Percentiles rank a stretch among this genome's conserved stretches.
Conservation (phyloP, 495 filamentous ascomycete species). For the Penicillium silybi region DNA sequence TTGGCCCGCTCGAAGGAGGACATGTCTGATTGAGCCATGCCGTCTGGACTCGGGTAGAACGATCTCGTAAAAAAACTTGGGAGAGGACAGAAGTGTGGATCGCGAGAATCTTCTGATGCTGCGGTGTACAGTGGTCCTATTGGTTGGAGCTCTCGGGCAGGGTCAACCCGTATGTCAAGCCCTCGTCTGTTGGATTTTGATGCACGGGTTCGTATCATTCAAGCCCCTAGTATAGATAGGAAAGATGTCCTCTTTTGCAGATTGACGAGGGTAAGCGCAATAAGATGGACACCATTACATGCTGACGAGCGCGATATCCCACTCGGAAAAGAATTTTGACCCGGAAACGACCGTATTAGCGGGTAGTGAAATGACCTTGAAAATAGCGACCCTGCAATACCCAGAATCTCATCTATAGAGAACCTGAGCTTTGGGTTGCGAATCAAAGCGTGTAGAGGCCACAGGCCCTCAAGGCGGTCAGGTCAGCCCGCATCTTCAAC, state of each 20-base stretch:
- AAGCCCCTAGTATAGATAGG: too few relatives aligned
- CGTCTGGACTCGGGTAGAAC: background rate
- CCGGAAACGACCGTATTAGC: background rate
- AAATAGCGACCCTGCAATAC: background rate
- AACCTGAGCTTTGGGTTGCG: background rate
- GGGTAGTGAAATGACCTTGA: background rate
- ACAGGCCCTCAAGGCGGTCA: slow-evolving; percentile 16
- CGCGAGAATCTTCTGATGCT: slow-evolving; percentile 8
- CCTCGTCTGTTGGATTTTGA: background rate
- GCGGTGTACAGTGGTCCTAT: slow-evolving; percentile 7
- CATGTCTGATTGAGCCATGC: slow-evolving; percentile 14
- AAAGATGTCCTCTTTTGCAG: background rate
- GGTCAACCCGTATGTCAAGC: background rate
- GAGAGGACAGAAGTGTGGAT: background rate
- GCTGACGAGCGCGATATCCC: too few relatives aligned
- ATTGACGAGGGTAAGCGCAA: too few relatives aligned
- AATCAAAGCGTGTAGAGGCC: background rate
- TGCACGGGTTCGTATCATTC: too few relatives aligned
- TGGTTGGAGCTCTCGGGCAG: background rate
- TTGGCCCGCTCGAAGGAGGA: slow-evolving; percentile 32
- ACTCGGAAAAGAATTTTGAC: too few relatives aligned
- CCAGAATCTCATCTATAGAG: background rate
- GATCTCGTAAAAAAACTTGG: background rate
- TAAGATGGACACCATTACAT: too few relatives aligned
- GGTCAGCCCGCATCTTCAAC: slow-evolving; percentile 10